A percentile compares a stretch with the other conserved stretches of the same genome.
These are phyloP conservation scores for Knufia petricola DNA, from an alignment of 2,329 filamentous ascomycete genomes.

Conservation along the genomic window DNA sequence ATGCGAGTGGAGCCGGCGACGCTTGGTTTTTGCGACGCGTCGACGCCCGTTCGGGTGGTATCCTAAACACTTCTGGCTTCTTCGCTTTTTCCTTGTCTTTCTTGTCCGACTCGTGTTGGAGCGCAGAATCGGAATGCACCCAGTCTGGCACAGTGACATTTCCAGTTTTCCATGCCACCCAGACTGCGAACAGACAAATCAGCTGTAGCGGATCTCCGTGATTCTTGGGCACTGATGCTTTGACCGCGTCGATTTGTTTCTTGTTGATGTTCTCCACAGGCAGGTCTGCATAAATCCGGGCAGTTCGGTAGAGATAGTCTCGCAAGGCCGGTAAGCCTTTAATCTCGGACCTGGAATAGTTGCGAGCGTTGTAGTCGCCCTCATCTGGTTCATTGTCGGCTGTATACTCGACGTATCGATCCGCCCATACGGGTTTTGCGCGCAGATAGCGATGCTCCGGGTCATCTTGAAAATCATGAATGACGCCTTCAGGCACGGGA, in stretches of 20 bases:
- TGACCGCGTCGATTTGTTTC: constrained; percentile 50
- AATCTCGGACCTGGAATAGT: constrained; percentile 54
- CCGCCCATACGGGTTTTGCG: constrained; percentile 48
- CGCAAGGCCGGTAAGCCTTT: constrained; percentile 50
- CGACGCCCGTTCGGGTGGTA: constrained; percentile 34
- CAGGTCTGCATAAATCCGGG: constrained; percentile 51
- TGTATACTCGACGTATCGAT: constrained; percentile 43
- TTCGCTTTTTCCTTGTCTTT: constrained; percentile 14
- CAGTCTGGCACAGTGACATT: constrained; percentile 53
- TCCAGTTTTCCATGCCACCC: constrained; percentile 59
- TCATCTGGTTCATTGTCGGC: constrained; percentile 40
- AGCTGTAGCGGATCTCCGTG: constrained; percentile 52
- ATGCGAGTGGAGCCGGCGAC: constrained; percentile 10
- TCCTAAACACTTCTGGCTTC: constrained; percentile 17
- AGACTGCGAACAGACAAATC: constrained; percentile 52
- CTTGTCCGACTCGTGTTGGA: constrained; percentile 28
- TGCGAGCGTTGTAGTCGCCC: constrained; percentile 49
- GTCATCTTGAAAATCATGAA: constrained; percentile 46
- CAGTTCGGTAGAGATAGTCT: constrained; percentile 54
- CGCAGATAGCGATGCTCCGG: constrained; percentile 45
- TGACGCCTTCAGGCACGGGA: constrained; percentile 49
- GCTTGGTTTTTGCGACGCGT: constrained; percentile 28
- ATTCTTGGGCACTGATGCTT: constrained; percentile 53
- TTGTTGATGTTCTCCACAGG: constrained; percentile 50
- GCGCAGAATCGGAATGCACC: constrained; percentile 49